Conservation (phyloP, 345 rosid genomes). For the Capsella bursapastoris region DNA sequence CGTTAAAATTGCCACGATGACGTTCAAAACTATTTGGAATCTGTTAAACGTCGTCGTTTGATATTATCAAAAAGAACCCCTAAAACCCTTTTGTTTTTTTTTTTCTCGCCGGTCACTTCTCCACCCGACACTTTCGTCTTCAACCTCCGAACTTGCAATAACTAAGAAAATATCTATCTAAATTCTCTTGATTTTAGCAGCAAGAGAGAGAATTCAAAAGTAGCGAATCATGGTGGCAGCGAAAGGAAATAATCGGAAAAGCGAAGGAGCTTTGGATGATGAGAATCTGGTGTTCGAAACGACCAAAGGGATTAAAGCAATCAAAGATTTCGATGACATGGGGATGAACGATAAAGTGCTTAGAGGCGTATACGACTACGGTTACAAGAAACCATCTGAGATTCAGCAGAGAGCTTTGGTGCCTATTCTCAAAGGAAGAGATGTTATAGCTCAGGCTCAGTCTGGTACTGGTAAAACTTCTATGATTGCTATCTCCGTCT, state of each 20-base stretch:
- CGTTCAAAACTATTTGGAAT: too few species aligned
- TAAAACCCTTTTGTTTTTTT: background rate
- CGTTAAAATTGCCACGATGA: too few species aligned
- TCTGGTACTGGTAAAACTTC: slow-evolving; percentile 98
- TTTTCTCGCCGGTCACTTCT: too few species aligned
- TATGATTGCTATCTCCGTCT: slow-evolving; percentile 91
- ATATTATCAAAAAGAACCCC: background rate
- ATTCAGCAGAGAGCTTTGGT: slow-evolving; percentile 92
- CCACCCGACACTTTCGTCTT: slow-evolving; percentile 1
- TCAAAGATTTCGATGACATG: slow-evolving; percentile 79
- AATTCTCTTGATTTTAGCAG: slow-evolving; percentile 5
- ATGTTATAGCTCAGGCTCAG: slow-evolving; percentile 97
- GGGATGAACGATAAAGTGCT: slow-evolving; percentile 73
- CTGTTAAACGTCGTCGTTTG: too few species aligned
- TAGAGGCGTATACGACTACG: slow-evolving; percentile 87
- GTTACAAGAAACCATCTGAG: slow-evolving; percentile 92
- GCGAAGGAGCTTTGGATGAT: slow-evolving; percentile 47
- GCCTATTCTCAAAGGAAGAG: slow-evolving; percentile 88
- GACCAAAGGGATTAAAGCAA: slow-evolving; percentile 83
- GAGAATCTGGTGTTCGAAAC: slow-evolving; percentile 81
- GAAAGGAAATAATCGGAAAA: background rate
- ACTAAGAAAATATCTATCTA: background rate
- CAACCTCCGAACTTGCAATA: background rate
- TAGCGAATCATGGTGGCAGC: background rate
- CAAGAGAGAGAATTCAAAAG: background rate